Evolutionary conservation across 2,329 filamentous ascomycete genomes (phyloP), one percentile per base, ranked within the genome.

Genomic region (Diaporthe sp.): DNA sequence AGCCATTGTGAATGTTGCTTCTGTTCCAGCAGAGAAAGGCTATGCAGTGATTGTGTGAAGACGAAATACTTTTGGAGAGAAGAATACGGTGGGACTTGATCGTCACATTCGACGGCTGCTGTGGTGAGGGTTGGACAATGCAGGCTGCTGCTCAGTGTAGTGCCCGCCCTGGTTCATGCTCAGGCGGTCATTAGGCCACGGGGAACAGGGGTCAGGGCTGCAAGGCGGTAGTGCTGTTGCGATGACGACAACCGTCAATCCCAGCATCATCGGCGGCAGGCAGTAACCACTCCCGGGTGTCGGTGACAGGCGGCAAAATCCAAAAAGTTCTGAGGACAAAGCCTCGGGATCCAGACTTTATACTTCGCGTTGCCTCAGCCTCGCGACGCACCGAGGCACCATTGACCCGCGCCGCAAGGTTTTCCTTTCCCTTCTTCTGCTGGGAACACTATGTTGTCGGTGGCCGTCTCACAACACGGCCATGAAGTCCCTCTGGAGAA

Each of bases 1-100:
- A 75, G 93, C 92, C 93, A 94, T 94, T 77, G 28, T 71, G 58
- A 30, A 6, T 30, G 9, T 72, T 60, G 40, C 28, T 60, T 42
- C n/a, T 30, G 12, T 54, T 19, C n/a, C 57, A 30, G 45, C 9
- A 61, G 45, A 38, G 61, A 1, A 38, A 38, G 30, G 10, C 28
- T 52, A 52, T 40, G 12, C 30, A 30, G 45, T 33, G 25, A 15
- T 54, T 42, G 57, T n/a, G 22, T 54, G 10, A 12, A 17, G 25
- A 42, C 5, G n/a, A 9, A 50, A 4, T 55, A 13, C 40, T 40
- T 54, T 70, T 17, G 67, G 12, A 42, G 45, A 54, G 45, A 52
- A 38, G 69, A 19, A 30, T 19, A 38, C 17, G 58, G 25, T 28
- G 58, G 35, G 38, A 64, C 12, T 40, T 13, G 52, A 38, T 64